Conservation (phyloP, 116 monocot species). For the Cymodocea nodosa region DNA sequence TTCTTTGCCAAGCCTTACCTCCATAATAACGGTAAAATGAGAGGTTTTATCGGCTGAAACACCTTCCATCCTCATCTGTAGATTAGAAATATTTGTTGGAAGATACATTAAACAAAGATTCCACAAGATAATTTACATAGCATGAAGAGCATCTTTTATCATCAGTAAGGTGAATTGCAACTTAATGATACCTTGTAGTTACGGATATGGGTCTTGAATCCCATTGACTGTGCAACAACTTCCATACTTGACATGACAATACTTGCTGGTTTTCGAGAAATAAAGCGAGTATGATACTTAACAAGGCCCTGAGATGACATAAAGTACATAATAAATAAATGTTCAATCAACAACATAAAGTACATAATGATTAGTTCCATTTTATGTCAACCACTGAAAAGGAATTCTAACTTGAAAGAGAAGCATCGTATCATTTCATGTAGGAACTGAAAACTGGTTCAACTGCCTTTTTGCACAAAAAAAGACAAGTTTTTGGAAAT, state of each 20-base stretch:
- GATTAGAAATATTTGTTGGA: constrained; percentile 2
- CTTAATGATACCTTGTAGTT: constrained; percentile 70
- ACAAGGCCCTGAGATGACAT: constrained; percentile 31
- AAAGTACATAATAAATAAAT: too few relatives aligned
- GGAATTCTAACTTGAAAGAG: background rate
- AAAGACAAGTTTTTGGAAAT: too few relatives aligned
- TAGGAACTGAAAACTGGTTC: background rate
- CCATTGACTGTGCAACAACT: constrained; percentile 97
- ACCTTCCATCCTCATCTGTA: constrained; percentile 92
- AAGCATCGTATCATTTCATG: background rate
- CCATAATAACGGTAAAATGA: constrained; percentile 65
- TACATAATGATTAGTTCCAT: background rate
- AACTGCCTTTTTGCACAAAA: too few relatives aligned
- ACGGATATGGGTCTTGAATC: constrained; percentile 97
- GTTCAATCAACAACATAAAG: too few relatives aligned
- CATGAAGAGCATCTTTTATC: background rate
- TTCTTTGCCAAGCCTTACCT: constrained; percentile 25
- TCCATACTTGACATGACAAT: constrained; percentile 85
- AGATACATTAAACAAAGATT: background rate
- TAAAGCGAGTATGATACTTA: constrained; percentile 59
- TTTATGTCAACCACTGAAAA: background rate
- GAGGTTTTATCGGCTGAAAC: constrained; percentile 46
- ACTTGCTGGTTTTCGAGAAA: constrained; percentile 78
- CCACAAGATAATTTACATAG: background rate
- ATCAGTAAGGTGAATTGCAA: background rate